Percentiles rank a stretch among this genome's conserved stretches.
These are phyloP conservation scores for Daldinia bambusicola DNA, from an alignment of 495 filamentous ascomycete species.

Conservation along the genomic window DNA sequence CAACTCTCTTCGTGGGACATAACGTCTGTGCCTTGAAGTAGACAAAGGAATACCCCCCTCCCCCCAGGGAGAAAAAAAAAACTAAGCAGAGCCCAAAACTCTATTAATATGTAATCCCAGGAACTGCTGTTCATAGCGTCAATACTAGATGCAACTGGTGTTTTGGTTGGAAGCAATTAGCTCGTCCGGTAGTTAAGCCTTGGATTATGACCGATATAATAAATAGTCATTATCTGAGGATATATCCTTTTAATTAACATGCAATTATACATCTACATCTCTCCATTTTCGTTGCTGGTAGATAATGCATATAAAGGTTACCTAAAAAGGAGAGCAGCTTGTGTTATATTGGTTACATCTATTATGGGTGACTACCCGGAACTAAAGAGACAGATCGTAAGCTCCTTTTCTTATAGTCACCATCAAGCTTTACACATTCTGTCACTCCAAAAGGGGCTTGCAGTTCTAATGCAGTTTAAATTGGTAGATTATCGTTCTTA, in stretches of 20 bases:
- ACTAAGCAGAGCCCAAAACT: conserved; percentile 1
- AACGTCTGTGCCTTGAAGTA: not conserved
- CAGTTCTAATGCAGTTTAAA: too few species aligned
- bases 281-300: not conserved
- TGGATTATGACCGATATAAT: conserved; percentile 6
- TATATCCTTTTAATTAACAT: not conserved
- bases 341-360: not conserved
- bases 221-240: not conserved
- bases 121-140: conserved; percentile 4
- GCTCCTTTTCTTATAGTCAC: not conserved
- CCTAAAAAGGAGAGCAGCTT: not conserved
- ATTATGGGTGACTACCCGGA: not conserved
- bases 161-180: conserved; percentile 10
- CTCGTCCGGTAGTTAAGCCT: not conserved
- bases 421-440: not conserved
- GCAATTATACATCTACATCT: not conserved
- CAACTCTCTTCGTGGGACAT: not conserved
- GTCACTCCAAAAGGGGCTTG: too few species aligned
- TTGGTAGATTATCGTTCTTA: too few species aligned
- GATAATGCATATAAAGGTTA: not conserved
- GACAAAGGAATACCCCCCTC: not conserved
- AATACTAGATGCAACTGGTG: not conserved
- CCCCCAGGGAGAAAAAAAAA: not conserved
- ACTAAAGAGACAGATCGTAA: not conserved
- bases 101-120: conserved; percentile 8